Evolutionary conservation across 352 stramenopile genomes (phyloP).

Genomic region (Pythium scleroteichum): DNA sequence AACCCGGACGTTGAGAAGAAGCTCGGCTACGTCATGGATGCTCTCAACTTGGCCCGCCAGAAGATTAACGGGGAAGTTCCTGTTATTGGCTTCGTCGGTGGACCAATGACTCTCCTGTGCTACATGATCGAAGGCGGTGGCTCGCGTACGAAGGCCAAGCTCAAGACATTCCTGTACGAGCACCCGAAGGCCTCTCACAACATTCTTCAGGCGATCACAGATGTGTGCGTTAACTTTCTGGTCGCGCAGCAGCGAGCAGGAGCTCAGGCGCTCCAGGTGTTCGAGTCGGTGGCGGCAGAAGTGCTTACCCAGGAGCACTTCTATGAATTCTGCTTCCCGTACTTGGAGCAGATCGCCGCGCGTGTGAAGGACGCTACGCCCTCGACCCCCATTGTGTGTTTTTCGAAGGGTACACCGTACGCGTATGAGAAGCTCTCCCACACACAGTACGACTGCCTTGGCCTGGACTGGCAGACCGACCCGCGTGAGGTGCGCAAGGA

Average conservation of each 20-base stretch:
- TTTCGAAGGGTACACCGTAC: slow-evolving; percentile 86
- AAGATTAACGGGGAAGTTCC: slow-evolving; percentile 91
- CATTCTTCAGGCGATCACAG: slow-evolving; percentile 93
- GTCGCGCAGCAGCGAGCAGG: slow-evolving; percentile 92
- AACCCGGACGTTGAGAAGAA: slow-evolving; percentile 91
- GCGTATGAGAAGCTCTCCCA: slow-evolving; percentile 68
- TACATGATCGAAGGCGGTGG: slow-evolving; percentile 98
- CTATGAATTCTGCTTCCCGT: slow-evolving; percentile 94
- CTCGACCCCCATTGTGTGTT: slow-evolving; percentile 75
- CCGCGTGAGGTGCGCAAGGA: slow-evolving; percentile 82
- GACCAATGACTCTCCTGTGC: slow-evolving; percentile 96
- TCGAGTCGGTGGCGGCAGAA: slow-evolving; percentile 96
- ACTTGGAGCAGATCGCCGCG: slow-evolving; percentile 79
- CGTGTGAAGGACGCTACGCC: slow-evolving; percentile 73
- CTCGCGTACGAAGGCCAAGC: slow-evolving; percentile 93
- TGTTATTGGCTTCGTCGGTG: slow-evolving; percentile 98
- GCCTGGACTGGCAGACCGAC: slow-evolving; percentile 94
- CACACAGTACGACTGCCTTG: slow-evolving; percentile 95
- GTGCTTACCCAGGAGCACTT: slow-evolving; percentile 95
- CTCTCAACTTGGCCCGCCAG: slow-evolving; percentile 92
- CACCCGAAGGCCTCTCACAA: slow-evolving; percentile 90
- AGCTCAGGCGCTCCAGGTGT: slow-evolving; percentile 96
- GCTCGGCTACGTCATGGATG: slow-evolving; percentile 95
- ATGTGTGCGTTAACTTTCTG: slow-evolving; percentile 96
- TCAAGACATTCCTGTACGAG: slow-evolving; percentile 95